Conservation (phyloP, 2,329 filamentous ascomycete genomes). For the Cyphellophora europaea region DNA sequence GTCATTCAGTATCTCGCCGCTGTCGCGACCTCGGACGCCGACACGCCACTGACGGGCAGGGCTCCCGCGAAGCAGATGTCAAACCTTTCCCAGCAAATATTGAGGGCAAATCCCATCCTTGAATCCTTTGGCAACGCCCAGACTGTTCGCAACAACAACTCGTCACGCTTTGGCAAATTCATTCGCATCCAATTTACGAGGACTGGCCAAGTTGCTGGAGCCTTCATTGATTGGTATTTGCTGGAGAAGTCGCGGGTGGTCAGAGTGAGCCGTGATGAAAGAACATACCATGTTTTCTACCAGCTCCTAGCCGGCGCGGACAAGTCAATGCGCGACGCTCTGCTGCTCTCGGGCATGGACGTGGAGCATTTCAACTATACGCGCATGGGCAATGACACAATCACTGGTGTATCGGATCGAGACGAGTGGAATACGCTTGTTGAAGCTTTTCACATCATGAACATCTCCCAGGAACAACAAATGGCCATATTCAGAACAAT, state of each 20-base stretch:
- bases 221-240: slow-evolving; percentile 97
- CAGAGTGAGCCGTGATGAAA: slow-evolving; percentile 73
- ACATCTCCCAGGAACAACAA: slow-evolving; percentile 80
- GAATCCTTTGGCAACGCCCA: slow-evolving; percentile 98
- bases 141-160: slow-evolving; percentile 96
- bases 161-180: slow-evolving; percentile 96
- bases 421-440: slow-evolving; percentile 86
- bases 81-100: slow-evolving; percentile 89
- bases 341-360: slow-evolving; percentile 64
- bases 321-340: slow-evolving; percentile 59
- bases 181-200: slow-evolving; percentile 93
- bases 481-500: slow-evolving; percentile 73
- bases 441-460: slow-evolving; percentile 92
- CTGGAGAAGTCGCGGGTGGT: slow-evolving; percentile 98
- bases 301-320: slow-evolving; percentile 84
- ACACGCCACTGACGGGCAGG: slow-evolving; percentile 51
- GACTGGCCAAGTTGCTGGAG: slow-evolving; percentile 81
- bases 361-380: slow-evolving; percentile 90
- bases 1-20: slow-evolving; percentile 97
- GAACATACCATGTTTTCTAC: slow-evolving; percentile 97
- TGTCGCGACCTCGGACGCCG: slow-evolving; percentile 63
- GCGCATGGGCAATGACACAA: slow-evolving; percentile 80
- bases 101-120: slow-evolving; percentile 91
- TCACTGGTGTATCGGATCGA: slow-evolving; percentile 77
- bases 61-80: slow-evolving; percentile 60